phyloP scores from a whole-genome alignment of 768 basidiomycete species.

The Hygrophorus pudorinus region DNA sequence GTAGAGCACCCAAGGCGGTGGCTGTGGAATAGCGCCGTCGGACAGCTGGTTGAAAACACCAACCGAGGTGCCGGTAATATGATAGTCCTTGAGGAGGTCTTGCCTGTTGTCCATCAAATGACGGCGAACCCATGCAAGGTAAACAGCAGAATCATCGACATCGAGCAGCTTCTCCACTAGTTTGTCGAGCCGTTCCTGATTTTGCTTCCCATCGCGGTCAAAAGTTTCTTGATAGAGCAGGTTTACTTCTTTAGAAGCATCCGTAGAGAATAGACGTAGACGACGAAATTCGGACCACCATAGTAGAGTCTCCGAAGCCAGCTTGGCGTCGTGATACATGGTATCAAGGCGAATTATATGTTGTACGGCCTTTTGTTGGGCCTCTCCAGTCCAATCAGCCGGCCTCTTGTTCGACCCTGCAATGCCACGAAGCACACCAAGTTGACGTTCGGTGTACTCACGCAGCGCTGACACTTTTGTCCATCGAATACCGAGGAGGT shows the following conservation, averaged over 20 bases:
- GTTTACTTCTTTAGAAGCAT: conserved; percentile 6
- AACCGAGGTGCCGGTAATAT: conserved; percentile 7
- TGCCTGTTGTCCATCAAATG: conserved; percentile 11
- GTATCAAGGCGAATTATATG: conserved; percentile 3
- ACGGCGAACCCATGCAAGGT: conserved; percentile 7
- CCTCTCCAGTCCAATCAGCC: conserved; percentile 5
- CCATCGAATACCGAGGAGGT: conserved; percentile 11
- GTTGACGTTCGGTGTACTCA: conserved; percentile 9
- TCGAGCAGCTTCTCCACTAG: conserved; percentile 9
- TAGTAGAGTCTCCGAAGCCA: conserved; percentile 1
- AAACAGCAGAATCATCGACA: conserved; percentile 11
- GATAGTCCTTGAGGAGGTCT: conserved; percentile 11
- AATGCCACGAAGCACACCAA: conserved; percentile 8
- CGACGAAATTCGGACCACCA: conserved; percentile 14
- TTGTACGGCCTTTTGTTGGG: conserved; percentile 6
- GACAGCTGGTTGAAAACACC: conserved; percentile 10
- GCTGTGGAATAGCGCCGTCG: conserved; percentile 6
- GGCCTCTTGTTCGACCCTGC: conserved; percentile 5
- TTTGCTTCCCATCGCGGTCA: conserved; percentile 7
- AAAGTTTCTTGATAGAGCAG: conserved; percentile 8
- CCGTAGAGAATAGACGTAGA: conserved; percentile 9
- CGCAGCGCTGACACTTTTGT: conserved; percentile 7
- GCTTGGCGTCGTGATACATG: conserved; percentile 5
- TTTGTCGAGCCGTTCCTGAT: conserved; percentile 6
- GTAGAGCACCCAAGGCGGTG: conserved; percentile 9